phyloP scores from a whole-genome alignment of 2,329 filamentous ascomycete species.

The Epichloe elymi region DNA sequence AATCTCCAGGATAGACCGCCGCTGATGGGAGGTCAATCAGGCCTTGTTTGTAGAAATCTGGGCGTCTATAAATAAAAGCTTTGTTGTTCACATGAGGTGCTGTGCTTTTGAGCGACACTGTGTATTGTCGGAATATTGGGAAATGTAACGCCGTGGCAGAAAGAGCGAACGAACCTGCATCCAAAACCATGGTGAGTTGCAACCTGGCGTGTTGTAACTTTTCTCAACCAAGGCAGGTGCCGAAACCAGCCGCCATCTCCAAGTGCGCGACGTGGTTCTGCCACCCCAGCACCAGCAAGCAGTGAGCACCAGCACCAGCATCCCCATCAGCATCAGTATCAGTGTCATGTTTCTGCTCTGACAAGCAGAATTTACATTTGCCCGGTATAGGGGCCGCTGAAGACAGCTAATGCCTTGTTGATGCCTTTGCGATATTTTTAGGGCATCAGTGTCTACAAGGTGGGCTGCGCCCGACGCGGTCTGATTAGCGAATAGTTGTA shows the following conservation, averaged over 20 bases:
- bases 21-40: background rate
- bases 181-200: background rate
- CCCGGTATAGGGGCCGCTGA: background rate
- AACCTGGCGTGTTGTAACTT: background rate
- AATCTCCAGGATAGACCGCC: conserved; percentile 1
- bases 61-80: conserved; percentile 7
- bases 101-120: background rate
- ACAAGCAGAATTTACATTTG: background rate
- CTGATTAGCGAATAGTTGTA: background rate
- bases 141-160: background rate
- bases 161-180: background rate
- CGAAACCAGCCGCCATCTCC: background rate
- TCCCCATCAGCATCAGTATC: background rate
- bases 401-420: background rate
- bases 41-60: background rate
- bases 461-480: background rate
- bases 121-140: background rate
- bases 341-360: conserved; percentile 1
- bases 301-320: background rate
- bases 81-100: background rate
- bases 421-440: background rate
- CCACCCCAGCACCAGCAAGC: background rate
- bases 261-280: background rate
- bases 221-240: background rate
- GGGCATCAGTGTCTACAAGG: background rate